Conservation (phyloP, 495 filamentous ascomycete species). For the Delitschia confertaspora region DNA sequence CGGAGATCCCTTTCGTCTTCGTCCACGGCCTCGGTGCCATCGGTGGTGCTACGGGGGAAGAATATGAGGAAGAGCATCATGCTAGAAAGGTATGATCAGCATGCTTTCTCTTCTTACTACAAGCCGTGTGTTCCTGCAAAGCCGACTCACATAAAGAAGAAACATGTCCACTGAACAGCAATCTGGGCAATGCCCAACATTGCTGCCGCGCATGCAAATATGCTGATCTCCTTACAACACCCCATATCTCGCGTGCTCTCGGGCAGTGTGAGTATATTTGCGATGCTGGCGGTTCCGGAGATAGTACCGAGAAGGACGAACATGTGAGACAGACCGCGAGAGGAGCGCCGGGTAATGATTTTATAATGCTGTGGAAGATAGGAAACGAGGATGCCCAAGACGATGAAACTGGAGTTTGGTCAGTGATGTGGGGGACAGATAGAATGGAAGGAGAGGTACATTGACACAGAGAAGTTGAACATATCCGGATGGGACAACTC, state of each 20-base stretch:
- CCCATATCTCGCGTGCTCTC: constrained; percentile 65
- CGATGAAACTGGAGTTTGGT: constrained; percentile 54
- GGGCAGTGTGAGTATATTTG: constrained; percentile 80
- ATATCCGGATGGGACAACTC: constrained; percentile 24
- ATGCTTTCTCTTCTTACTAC: neutral
- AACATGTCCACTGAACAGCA: constrained; percentile 83
- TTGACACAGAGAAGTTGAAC: constrained; percentile 26
- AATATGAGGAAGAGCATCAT: constrained; percentile 40
- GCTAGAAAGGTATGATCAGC: too few relatives aligned
- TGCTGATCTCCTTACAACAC: constrained; percentile 73
- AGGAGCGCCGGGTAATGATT: constrained; percentile 76
- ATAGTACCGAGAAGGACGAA: constrained; percentile 89
- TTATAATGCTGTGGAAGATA: constrained; percentile 92
- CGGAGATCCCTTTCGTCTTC: constrained; percentile 35
- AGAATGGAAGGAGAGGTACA: constrained; percentile 8
- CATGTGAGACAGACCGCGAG: constrained; percentile 91
- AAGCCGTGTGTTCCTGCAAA: neutral
- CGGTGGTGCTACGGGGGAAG: constrained; percentile 32
- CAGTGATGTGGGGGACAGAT: constrained; percentile 3
- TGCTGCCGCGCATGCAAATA: constrained; percentile 74
- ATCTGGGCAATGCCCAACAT: constrained; percentile 83
- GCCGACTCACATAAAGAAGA: constrained; percentile 68
- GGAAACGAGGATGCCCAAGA: constrained; percentile 83
- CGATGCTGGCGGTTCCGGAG: constrained; percentile 75
- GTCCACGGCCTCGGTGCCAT: constrained; percentile 29